These are phyloP conservation scores for Pilatotrama ljubarskyi DNA, from an alignment of 768 basidiomycete genomes.

Conservation along the genomic window DNA sequence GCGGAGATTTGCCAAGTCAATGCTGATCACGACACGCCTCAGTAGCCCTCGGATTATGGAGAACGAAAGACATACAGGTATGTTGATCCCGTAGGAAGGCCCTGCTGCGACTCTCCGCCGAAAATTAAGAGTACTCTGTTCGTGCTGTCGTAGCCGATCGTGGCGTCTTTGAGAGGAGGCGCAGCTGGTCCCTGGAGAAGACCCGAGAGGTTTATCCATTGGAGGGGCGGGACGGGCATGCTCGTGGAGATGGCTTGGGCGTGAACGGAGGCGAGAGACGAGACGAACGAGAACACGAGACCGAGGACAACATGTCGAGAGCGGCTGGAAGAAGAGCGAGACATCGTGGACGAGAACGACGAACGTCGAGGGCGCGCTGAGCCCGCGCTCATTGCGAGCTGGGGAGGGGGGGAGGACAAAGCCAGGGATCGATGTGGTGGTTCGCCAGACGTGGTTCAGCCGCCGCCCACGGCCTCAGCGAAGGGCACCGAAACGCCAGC, in stretches of 20 bases:
- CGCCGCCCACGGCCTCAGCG: not conserved
- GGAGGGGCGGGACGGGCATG: slow-evolving; percentile 61
- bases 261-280: slow-evolving; percentile 28
- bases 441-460: slow-evolving; percentile 13
- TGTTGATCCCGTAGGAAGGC: slow-evolving; percentile 60
- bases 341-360: slow-evolving; percentile 18
- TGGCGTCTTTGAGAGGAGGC: slow-evolving; percentile 67
- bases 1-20: slow-evolving; percentile 58
- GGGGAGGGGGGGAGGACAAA: slow-evolving; percentile 19
- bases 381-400: slow-evolving; percentile 31
- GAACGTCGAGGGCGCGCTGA: slow-evolving; percentile 15
- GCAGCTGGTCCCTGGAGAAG: slow-evolving; percentile 57
- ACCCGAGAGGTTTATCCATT: slow-evolving; percentile 68
- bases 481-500: not conserved
- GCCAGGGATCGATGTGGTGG: slow-evolving; percentile 24
- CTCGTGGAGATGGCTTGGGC: slow-evolving; percentile 54
- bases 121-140: slow-evolving; percentile 68
- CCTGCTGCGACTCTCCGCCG: slow-evolving; percentile 70
- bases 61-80: slow-evolving; percentile 53
- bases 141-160: slow-evolving; percentile 55
- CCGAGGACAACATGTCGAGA: slow-evolving; percentile 20
- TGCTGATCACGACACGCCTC: slow-evolving; percentile 38
- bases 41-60: not conserved
- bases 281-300: slow-evolving; percentile 27
- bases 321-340: slow-evolving; percentile 1